A percentile compares a stretch with the other conserved stretches of the same genome.
Conservation (phyloP, 2,329 filamentous ascomycete genomes). For the Talaromyces sp. region DNA sequence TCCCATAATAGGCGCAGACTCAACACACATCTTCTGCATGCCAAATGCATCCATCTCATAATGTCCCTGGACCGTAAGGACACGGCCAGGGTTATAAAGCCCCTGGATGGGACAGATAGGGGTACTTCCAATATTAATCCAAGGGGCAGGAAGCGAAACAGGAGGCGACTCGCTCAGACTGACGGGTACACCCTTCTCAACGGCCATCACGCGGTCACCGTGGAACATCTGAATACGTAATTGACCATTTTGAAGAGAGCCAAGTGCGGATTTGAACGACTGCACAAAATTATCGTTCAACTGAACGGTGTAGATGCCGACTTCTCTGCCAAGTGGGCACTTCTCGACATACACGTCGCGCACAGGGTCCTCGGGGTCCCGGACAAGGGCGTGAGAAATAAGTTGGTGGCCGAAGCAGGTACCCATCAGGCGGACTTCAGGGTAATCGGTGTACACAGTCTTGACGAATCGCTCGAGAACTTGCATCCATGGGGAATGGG, state of each 20-base stretch:
- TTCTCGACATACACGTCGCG: constrained; percentile 28
- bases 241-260: constrained; percentile 14
- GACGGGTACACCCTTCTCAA: constrained; percentile 22
- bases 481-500: constrained; percentile 33
- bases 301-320: constrained; percentile 25
- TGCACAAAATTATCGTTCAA: constrained; percentile 20
- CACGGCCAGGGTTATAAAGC: constrained; percentile 25
- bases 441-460: constrained; percentile 28
- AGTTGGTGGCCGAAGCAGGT: constrained; percentile 41
- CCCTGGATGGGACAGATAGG: constrained; percentile 29
- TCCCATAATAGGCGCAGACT: constrained; percentile 23
- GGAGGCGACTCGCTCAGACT: constrained; percentile 22
- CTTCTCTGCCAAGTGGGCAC: constrained; percentile 26
- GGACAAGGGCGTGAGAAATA: constrained; percentile 27
- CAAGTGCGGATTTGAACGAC: constrained; percentile 18
- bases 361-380: constrained; percentile 16
- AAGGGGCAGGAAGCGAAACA: constrained; percentile 25
- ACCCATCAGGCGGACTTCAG: constrained; percentile 36
- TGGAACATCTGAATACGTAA: constrained; percentile 31
- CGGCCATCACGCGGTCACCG: constrained; percentile 28
- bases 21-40: constrained; percentile 27
- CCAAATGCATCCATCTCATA: constrained; percentile 31
- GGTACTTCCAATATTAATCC: constrained; percentile 30
- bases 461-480: constrained; percentile 29
- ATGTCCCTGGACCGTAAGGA: constrained; percentile 28